A percentile compares a stretch with the other conserved stretches of the same genome.
Evolutionary conservation across 305 asterid species (phyloP).

Genomic region (Coffea humblotiana): DNA sequence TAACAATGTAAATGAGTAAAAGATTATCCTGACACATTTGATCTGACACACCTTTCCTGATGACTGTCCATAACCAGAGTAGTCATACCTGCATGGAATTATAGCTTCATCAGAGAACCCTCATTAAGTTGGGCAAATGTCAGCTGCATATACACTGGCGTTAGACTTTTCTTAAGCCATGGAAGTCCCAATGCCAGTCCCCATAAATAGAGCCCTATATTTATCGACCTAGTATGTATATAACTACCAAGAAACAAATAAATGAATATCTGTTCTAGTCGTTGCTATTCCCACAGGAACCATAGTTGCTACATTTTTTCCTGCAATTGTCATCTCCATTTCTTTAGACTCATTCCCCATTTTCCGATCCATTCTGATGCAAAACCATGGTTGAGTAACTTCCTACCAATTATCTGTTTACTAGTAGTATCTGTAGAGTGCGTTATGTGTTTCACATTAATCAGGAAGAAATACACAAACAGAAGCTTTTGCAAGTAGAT

Average conservation of each 20-base stretch:
- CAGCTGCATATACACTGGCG: neutral
- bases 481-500: neutral
- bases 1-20: neutral
- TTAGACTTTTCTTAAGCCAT: neutral
- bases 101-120: conserved; percentile 24
- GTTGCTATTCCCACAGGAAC: neutral
- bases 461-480: neutral
- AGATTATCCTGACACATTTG: neutral
- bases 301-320: neutral
- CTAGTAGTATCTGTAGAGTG: neutral
- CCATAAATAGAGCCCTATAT: neutral
- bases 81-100: conserved; percentile 72
- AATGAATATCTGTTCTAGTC: neutral
- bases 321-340: neutral
- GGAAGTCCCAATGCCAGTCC: neutral
- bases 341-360: neutral
- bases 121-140: neutral
- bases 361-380: neutral
- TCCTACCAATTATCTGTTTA: neutral
- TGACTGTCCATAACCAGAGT: conserved; percentile 96
- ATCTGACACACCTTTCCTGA: conserved; percentile 72
- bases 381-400: neutral
- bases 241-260: neutral
- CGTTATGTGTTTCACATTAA: neutral
- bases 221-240: neutral